Evolutionary conservation across 192 early-diverging fungal species (phyloP), one percentile per base, ranked within the genome.

Genomic region (Gorgonomyces haynaldii): DNA sequence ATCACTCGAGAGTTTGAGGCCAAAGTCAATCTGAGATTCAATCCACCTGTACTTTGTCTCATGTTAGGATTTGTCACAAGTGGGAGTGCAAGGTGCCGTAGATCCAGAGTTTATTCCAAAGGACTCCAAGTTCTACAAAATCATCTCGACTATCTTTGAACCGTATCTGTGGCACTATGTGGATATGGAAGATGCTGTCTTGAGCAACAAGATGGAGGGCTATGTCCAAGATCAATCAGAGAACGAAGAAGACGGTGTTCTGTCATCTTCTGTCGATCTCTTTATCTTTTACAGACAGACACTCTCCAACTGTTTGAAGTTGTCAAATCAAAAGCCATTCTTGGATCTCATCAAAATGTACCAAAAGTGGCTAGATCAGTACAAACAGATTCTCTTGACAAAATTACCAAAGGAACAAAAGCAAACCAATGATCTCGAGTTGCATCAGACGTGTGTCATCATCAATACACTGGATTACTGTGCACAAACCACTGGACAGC

Each of bases 381-480:
- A 98, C 61, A 77, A 83, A 8, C 79, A 81, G 8, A 67, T 93
- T 9, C 62, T 98, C 21, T 36, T 74, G 30, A 60, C 68, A 21
- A 82, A 79, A 49, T 66, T 91, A 23, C 86, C 83, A 30, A 85
- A 71, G 68, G 77, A 90, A 19, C 79, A 72, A 38, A 67, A 70
- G 42, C 47, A 65, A 1, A 53, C 84, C 31, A 73, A 67, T 3
- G 59, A 70, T 7, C 84, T 88, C 19, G 81, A 85, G 15, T 62
- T 95, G 25, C 61, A 68, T 25, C 74, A 77, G 9, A 77, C 78
- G 1, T 86, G 85, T 49, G 52, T 84, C n/a, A 74, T 91, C 19
- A 65, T 95, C 49, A 95, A 92, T 37, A 98, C 95, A 0, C 86
- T 85, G 0, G 95, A 98, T 60, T 98, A 98, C 61, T 98, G 92